phyloP scores from a whole-genome alignment of 768 basidiomycete species.

The Saitozyma podzolica region DNA sequence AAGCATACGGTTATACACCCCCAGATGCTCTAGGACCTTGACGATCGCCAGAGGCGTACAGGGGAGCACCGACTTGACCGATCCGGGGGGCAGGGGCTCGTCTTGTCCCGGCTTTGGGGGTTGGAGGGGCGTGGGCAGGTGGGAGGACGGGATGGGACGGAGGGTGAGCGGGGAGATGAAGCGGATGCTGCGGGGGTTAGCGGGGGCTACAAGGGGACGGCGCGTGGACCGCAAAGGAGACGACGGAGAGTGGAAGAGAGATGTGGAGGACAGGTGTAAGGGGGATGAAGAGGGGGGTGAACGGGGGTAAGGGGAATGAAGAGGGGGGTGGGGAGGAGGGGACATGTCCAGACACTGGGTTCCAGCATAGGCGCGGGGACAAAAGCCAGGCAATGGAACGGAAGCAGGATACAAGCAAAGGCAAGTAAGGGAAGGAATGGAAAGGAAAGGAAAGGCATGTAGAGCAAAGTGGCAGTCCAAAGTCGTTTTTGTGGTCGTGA shows the following conservation, averaged over 20 bases:
- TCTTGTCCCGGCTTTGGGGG: slow-evolving; percentile 13
- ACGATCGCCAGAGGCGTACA: slow-evolving; percentile 97
- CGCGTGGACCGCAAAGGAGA: too few relatives aligned
- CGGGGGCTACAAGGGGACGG: background rate
- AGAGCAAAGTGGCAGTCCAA: too few relatives aligned
- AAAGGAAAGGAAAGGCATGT: slow-evolving; percentile 2
- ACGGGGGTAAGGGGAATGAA: too few relatives aligned
- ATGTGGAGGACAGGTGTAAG: background rate
- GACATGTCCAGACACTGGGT: too few relatives aligned
- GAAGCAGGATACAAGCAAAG: background rate
- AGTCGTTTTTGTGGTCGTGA: slow-evolving; percentile 2
- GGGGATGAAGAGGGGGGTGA: background rate
- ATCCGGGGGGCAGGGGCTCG: slow-evolving; percentile 74
- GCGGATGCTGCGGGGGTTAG: slow-evolving; percentile 67
- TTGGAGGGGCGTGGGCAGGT: slow-evolving; percentile 38
- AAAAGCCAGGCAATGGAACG: too few relatives aligned
- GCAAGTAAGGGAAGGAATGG: background rate
- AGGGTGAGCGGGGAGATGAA: slow-evolving; percentile 61
- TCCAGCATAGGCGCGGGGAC: too few relatives aligned
- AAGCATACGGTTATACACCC: slow-evolving; percentile 89
- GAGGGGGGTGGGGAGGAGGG: too few relatives aligned
- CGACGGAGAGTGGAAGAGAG: too few relatives aligned
- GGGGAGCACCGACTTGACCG: slow-evolving; percentile 93
- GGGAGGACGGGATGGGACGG: slow-evolving; percentile 41
- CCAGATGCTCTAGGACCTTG: slow-evolving; percentile 84